phyloP scores from a whole-genome alignment of 1,139 yeast species.

The Saccharomycopsis phalli region DNA sequence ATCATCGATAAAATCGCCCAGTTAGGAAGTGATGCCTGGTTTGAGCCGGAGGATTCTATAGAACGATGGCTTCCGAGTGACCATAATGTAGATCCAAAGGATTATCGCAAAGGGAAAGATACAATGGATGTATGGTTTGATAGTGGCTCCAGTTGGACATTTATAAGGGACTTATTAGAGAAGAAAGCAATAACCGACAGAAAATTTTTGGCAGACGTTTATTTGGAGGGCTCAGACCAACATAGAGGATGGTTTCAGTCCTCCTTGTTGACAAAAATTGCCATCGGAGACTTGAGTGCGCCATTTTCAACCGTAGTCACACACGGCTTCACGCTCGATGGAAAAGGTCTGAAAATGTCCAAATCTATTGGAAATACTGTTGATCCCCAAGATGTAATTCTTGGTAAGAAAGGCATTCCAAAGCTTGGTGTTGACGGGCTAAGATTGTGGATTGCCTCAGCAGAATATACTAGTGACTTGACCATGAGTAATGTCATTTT shows the following conservation, averaged over 20 bases:
- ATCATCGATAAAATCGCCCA: slow-evolving; percentile 45
- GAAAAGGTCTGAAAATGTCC: slow-evolving; percentile 84
- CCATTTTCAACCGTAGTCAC: slow-evolving; percentile 77
- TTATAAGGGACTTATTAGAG: slow-evolving; percentile 31
- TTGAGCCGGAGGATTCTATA: slow-evolving; percentile 42
- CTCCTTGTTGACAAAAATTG: slow-evolving; percentile 73
- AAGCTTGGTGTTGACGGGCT: slow-evolving; percentile 88
- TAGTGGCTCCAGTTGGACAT: slow-evolving; percentile 90
- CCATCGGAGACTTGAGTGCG: slow-evolving; percentile 32
- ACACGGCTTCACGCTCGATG: slow-evolving; percentile 90
- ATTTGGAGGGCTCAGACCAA: slow-evolving; percentile 92
- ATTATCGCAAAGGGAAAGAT: slow-evolving; percentile 61
- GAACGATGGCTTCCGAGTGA: slow-evolving; percentile 65
- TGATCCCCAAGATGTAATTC: slow-evolving; percentile 55
- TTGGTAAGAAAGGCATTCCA: slow-evolving; percentile 54
- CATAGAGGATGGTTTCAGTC: slow-evolving; percentile 99
- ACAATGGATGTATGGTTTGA: slow-evolving; percentile 99
- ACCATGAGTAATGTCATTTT: slow-evolving; percentile 65
- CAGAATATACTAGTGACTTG: slow-evolving; percentile 78
- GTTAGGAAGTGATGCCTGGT: slow-evolving; percentile 75
- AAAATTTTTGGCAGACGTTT: slow-evolving; percentile 58
- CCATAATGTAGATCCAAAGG: slow-evolving; percentile 31
- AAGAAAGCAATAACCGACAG: slow-evolving; percentile 23
- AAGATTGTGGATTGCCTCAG: slow-evolving; percentile 83
- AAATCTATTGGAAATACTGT: slow-evolving; percentile 83